Evolutionary conservation across 1,139 yeast species (phyloP), one percentile per base, ranked within the genome.

Genomic region (Saccharomycopsis hybrid): DNA sequence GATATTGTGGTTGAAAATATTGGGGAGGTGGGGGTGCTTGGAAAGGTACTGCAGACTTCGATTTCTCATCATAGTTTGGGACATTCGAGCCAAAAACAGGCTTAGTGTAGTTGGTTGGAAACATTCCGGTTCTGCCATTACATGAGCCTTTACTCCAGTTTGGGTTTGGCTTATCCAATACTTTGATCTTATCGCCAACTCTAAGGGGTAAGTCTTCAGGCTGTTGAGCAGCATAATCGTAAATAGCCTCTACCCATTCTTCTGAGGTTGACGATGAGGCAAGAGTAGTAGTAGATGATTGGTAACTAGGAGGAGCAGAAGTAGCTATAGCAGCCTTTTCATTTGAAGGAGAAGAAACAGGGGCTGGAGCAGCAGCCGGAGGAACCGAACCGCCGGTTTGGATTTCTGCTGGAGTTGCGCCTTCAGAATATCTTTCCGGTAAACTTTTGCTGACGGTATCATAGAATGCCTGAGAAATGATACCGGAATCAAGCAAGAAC

Each of bases 61-160:
- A 54, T 41, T 57, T 57, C 44, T 57, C 61, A 30, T 55, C 52
- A 53, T 55, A 44, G 41, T 67, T 58, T 54, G 62, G 67, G n/a
- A n/a, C n/a, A 24, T 65, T 59, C 48, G 69, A 69, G 24, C 54
- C 51, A 24, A 71, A 70, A 5, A 76, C 66, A 3, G 73, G 65
- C 54, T 70, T 73, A 44, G 88, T 95, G 62, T 92, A 92, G 65
- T 88, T 88, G 2, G 94, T 72, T 4, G 98, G 98, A 70, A 92
- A 90, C 59, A 90, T 82, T 29, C 98, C 98, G 5, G 77, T 76
- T 29, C 66, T 65, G 43, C 78, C 77, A 41, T 77, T 74, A 52
- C 71, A 68, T 28, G 71, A 71, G 41, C 98, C 97, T 63, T 79
- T 83, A 88, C 94, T 89, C 97, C 98, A 90, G 63, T 89, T 94